phyloP scores from a whole-genome alignment of 2,329 filamentous ascomycete genomes.

The Talaromyces sp. region DNA sequence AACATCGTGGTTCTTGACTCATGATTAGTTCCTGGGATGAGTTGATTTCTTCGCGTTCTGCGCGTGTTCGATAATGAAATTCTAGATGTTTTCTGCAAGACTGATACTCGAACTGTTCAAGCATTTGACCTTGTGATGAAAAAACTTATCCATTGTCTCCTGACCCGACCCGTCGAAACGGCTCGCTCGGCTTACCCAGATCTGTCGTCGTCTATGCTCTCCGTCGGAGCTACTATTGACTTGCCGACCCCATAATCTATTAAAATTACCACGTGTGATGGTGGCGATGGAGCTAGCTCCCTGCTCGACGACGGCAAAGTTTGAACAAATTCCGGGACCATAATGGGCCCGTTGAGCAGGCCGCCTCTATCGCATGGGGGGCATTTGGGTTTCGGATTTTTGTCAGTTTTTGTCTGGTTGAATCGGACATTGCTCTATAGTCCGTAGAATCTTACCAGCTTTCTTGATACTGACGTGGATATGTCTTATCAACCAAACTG shows the following conservation, averaged over 20 bases:
- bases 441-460: background rate
- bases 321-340: background rate
- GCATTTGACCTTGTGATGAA: background rate
- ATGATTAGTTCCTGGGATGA: background rate
- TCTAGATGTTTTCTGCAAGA: no score
- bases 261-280: background rate
- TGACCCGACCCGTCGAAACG: background rate
- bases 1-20: background rate
- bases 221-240: background rate
- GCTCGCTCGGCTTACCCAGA: background rate
- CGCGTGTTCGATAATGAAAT: background rate
- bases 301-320: background rate
- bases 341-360: background rate
- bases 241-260: background rate
- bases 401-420: background rate
- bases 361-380: background rate
- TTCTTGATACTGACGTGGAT: background rate
- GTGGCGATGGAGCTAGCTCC: background rate
- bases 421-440: background rate
- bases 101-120: background rate
- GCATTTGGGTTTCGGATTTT: background rate
- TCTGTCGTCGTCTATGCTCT: background rate
- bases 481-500: background rate
- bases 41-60: constrained; percentile 2
- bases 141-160: background rate